A percentile compares a stretch with the other conserved stretches of the same genome.
Conservation (phyloP, 1,139 yeast genomes). For the Sugiyamaella xylanicola region DNA sequence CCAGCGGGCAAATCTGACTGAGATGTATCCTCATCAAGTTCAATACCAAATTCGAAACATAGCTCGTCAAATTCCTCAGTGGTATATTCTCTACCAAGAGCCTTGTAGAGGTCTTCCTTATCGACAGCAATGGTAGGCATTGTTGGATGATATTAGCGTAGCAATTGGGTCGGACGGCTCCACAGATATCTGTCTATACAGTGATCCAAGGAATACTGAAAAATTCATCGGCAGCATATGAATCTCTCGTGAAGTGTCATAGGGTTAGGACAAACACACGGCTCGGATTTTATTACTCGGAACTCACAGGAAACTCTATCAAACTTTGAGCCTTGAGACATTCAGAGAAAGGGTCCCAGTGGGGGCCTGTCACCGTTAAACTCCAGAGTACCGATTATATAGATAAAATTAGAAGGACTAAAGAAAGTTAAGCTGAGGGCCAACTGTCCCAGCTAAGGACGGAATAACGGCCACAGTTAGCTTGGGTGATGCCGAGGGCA, state of each 20-base stretch:
- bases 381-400: too few relatives aligned
- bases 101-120: conserved; percentile 83
- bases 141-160: not conserved
- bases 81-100: conserved; percentile 78
- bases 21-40: conserved; percentile 87
- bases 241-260: conserved; percentile 12
- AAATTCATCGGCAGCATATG: conserved; percentile 2
- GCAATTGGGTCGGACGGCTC: not conserved
- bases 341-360: too few relatives aligned
- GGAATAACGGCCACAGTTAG: too few relatives aligned
- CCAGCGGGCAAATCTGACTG: conserved; percentile 47
- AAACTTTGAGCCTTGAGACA: too few relatives aligned
- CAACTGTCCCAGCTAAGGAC: too few relatives aligned
- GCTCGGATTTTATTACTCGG: not conserved
- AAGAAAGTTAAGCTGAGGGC: too few relatives aligned
- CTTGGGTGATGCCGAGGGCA: too few relatives aligned
- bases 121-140: conserved; percentile 99
- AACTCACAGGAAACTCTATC: not conserved
- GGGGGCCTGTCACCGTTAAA: too few relatives aligned
- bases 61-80: conserved; percentile 94
- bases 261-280: conserved; percentile 9
- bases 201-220: too few relatives aligned
- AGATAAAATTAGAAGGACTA: too few relatives aligned
- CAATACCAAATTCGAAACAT: conserved; percentile 97
- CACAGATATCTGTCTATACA: not conserved